phyloP scores from a whole-genome alignment of 345 rosid genomes.

The Linum tenue region DNA sequence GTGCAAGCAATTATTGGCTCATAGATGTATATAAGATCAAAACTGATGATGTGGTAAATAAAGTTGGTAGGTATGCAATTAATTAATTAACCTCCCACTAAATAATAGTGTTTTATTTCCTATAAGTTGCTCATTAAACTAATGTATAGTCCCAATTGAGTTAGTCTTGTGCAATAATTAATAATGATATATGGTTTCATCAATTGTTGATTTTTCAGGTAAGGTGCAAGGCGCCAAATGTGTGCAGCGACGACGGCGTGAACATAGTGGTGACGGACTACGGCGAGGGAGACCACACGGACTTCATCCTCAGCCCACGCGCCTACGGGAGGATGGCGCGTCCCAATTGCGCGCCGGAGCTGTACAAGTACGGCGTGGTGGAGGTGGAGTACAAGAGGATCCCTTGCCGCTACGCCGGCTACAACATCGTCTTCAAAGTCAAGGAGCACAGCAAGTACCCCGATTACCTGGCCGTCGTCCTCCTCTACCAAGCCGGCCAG shows the following conservation, averaged over 20 bases:
- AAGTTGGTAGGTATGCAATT: too few species aligned
- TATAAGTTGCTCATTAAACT: too few species aligned
- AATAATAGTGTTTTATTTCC: too few species aligned
- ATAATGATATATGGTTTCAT: too few species aligned
- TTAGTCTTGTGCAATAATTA: too few species aligned
- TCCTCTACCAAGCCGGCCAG: too few species aligned
- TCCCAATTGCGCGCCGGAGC: neutral
- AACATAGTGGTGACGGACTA: too few species aligned
- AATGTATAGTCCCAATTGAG: too few species aligned
- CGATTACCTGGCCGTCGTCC: conserved; percentile 1
- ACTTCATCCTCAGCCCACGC: conserved; percentile 4
- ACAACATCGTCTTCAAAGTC: neutral
- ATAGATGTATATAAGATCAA: too few species aligned
- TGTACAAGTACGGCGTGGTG: conserved; percentile 1
- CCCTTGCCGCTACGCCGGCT: neutral
- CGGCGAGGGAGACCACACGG: conserved; percentile 5
- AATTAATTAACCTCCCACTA: too few species aligned
- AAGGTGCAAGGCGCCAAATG: conserved; percentile 6
- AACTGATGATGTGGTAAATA: too few species aligned
- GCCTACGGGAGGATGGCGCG: conserved; percentile 7
- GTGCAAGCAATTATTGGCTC: too few species aligned
- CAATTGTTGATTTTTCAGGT: neutral
- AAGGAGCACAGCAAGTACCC: conserved; percentile 7
- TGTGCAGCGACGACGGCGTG: conserved; percentile 1
- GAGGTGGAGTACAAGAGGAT: conserved; percentile 1